Evolutionary conservation across 78 protist genomes (phyloP).

Genomic region (Planoprotostelium fungivorum): DNA sequence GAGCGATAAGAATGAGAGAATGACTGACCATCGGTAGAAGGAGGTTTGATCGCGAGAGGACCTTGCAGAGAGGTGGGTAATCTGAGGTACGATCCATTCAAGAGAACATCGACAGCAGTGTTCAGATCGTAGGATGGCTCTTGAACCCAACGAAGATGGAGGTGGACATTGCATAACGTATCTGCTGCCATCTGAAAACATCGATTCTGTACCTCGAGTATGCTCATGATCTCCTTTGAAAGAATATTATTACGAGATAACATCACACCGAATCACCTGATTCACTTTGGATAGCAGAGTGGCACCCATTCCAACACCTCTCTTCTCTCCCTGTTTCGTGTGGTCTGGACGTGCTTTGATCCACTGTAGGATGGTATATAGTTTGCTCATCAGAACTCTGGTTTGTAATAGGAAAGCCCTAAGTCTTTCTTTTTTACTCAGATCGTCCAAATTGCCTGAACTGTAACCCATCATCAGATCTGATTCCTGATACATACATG

Average conservation of each 20-base stretch:
- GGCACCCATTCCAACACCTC: background rate
- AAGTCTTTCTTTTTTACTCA: background rate
- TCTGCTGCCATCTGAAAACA: background rate
- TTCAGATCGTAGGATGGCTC: background rate
- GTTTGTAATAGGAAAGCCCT: background rate
- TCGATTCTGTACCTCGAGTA: background rate
- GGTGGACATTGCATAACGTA: background rate
- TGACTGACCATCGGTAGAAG: background rate
- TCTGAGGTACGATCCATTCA: background rate
- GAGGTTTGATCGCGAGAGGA: background rate
- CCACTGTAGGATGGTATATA: background rate
- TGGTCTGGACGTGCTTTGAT: background rate
- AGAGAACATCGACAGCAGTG: background rate
- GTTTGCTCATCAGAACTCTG: background rate
- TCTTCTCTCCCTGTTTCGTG: background rate
- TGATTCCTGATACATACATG: no score
- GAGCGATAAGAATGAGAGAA: background rate
- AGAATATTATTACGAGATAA: no score
- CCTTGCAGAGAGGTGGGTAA: background rate
- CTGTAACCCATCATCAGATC: background rate
- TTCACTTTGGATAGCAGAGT: background rate
- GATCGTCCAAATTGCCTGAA: background rate
- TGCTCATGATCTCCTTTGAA: background rate
- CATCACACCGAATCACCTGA: no score
- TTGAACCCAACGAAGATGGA: background rate